Conservation (phyloP, 129 eudicot species). For the Saposhnikovia divaricata region DNA sequence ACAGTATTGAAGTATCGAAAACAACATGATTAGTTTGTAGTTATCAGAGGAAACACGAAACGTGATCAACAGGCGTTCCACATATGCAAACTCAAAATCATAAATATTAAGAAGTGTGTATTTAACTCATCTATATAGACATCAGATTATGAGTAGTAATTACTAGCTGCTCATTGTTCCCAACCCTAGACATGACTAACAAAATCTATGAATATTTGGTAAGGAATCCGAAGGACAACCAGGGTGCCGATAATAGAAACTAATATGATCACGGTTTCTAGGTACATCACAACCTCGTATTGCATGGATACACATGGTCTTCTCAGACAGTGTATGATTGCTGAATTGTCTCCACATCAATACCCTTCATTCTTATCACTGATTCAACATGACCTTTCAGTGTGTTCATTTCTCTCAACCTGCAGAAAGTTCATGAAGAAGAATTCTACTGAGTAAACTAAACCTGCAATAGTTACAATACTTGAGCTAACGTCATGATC, state of each 20-base stretch:
- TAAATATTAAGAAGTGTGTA: neutral
- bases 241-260: neutral
- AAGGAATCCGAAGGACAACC: neutral
- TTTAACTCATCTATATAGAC: slow-evolving; percentile 17
- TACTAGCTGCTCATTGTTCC: slow-evolving; percentile 7
- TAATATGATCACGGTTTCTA: slow-evolving; percentile 2
- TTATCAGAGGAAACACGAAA: neutral
- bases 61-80: neutral
- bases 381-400: slow-evolving; percentile 97
- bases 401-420: slow-evolving; percentile 86
- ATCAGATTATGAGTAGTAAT: slow-evolving; percentile 11
- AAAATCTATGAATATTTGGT: neutral
- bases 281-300: slow-evolving; percentile 18
- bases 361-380: slow-evolving; percentile 91
- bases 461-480: neutral
- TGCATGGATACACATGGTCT: neutral
- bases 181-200: neutral
- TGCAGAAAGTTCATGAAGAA: slow-evolving; percentile 18
- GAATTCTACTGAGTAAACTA: neutral
- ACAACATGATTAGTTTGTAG: neutral
- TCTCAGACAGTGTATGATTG: slow-evolving; percentile 91
- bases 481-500: neutral
- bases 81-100: slow-evolving; percentile 3
- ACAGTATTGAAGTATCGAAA: neutral
- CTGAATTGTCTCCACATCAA: slow-evolving; percentile 89